These are phyloP conservation scores for sweet orange (Citrus sinensis) DNA, from an alignment of 345 rosid genomes.

Conservation along the genomic window DVS_A1.0 CM039164.1:20376501-20377000, in stretches of 20 bases:
- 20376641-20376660: conserved; percentile 32
- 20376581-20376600: neutral
- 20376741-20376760: conserved; percentile 97
- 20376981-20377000: conserved; percentile 70
- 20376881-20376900: neutral
- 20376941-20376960: neutral
- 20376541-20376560: conserved; percentile 27
- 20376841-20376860: neutral
- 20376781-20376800: conserved; percentile 8
- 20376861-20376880: neutral
- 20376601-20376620: neutral
- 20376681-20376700: conserved; percentile 92
- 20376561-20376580: neutral
- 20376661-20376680: conserved; percentile 84
- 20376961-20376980: conserved; percentile 6
- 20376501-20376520: conserved; percentile 43
- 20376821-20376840: neutral
- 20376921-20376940: neutral
- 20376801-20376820: neutral
- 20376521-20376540: conserved; percentile 81
- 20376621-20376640: conserved; percentile 21
- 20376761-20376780: conserved; percentile 91
- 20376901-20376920: neutral
- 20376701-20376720: conserved; percentile 65
- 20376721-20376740: conserved; percentile 92